These are phyloP conservation scores for Suillus fuscotomentosus DNA, from an alignment of 768 basidiomycete species.

Conservation along the genomic window DNA sequence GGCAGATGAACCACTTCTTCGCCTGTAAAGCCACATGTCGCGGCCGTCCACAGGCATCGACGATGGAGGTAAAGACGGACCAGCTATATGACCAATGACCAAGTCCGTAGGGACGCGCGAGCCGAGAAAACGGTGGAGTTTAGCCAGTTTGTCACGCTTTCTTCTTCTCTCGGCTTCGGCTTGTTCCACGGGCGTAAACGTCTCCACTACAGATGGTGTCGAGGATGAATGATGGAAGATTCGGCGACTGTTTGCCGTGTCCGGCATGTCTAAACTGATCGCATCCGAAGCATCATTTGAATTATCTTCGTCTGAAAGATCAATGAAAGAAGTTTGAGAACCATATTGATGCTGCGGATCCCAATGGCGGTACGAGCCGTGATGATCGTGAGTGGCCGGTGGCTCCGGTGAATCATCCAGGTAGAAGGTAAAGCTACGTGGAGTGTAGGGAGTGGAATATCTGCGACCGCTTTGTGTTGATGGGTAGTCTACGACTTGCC, in stretches of 20 bases:
- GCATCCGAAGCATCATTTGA: conserved; percentile 30
- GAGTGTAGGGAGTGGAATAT: conserved; percentile 54
- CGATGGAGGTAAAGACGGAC: conserved; percentile 31
- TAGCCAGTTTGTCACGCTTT: conserved; percentile 76
- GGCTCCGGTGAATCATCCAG: conserved; percentile 11
- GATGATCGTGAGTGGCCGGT: conserved; percentile 3
- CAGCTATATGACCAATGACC: conserved; percentile 48
- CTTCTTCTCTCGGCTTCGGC: conserved; percentile 62
- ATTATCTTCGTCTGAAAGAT: conserved; percentile 65
- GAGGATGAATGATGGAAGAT: conserved; percentile 36
- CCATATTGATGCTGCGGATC: conserved; percentile 15
- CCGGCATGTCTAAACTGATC: conserved; percentile 28
- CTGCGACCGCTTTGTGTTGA: conserved; percentile 38
- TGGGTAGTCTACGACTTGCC: conserved; percentile 34
- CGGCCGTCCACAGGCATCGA: conserved; percentile 28
- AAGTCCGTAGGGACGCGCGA: conserved; percentile 73
- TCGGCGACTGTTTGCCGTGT: conserved; percentile 20
- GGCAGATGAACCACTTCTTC: conserved; percentile 54
- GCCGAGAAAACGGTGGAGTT: conserved; percentile 84
- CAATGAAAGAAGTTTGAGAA: conserved; percentile 50
- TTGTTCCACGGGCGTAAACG: conserved; percentile 48
- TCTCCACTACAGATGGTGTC: conserved; percentile 47
- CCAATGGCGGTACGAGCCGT: conserved; percentile 8
- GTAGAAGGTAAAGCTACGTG: conserved; percentile 40
- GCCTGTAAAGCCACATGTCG: conserved; percentile 45